Base-by-base conservation (phyloP, 129 eudicot species). In the Flaveria brownii region DNA sequence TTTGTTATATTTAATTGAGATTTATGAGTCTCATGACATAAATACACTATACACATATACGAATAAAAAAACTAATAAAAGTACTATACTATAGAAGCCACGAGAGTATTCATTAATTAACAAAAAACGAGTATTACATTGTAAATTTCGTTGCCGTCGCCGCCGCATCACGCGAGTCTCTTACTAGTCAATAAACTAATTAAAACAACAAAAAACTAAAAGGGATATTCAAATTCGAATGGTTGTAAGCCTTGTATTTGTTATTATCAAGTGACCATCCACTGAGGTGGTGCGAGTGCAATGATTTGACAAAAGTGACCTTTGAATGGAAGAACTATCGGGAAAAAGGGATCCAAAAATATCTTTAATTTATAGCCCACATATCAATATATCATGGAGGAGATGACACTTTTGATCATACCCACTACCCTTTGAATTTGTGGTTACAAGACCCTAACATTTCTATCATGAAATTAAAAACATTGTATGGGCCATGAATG, bases 401-500 rank as follows among this genome's bases (percentile, higher is more conserved):
- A 65, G 74, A 52, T 80, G 83, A 80, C 78, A 73, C 74, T 73
- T 22, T 66, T 54, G 51, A 80, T 80, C 41, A 71, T 55, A 62
- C 73, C 71, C 74, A 72, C 78, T 14, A 72, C 68, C 51, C 70
- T 73, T 73, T 55, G 50, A 66, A 65, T 80, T 54, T 36, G 66
- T 66, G 83, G 79, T 33, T 41, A 79, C 68, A 65, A 65, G 4
- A n/a, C 26, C 55, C 39, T 26, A 57, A 33, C 72, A 64, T 61
- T 63, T 36, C 50, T 68, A 68, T 68, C 49, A 52, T 20, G 15
- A 26, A 62, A 50, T 65, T 65, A 50, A 50, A 43, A 54, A 63
- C 57, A 68, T 10, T 22, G 52, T 23, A 45, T 45, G 14, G 73
- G 51, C 60, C 78, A 50, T 72, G n/a, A 41, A 54, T 79, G 78